Conservation (phyloP, 768 basidiomycete genomes). For the Suillus ampliporus region DNA sequence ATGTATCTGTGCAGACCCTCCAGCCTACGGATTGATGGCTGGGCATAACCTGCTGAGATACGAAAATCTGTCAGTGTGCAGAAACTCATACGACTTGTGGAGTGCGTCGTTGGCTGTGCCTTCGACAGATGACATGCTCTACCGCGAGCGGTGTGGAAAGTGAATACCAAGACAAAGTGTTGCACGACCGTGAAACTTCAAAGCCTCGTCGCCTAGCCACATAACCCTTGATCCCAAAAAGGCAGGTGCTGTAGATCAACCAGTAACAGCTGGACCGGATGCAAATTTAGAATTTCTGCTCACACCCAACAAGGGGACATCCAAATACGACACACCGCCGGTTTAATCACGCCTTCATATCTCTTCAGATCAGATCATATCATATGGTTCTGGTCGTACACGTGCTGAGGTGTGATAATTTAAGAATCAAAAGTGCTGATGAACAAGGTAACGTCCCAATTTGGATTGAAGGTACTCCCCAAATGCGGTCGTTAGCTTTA, state of each 20-base stretch:
- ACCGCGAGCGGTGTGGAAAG: background rate
- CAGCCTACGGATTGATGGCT: too few relatives aligned
- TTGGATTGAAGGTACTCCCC: constrained; percentile 29
- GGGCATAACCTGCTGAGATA: background rate
- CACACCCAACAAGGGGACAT: constrained; percentile 26
- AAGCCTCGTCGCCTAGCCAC: too few relatives aligned
- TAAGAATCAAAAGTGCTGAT: constrained; percentile 1
- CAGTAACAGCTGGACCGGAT: background rate
- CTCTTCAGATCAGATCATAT: too few relatives aligned
- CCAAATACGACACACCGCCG: constrained; percentile 20
- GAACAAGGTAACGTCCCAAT: constrained; percentile 37
- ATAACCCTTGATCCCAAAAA: constrained; percentile 21
- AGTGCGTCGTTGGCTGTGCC: background rate
- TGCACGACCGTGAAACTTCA: background rate
- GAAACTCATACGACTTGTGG: background rate
- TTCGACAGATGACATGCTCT: background rate
- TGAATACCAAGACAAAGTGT: background rate
- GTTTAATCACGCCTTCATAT: background rate
- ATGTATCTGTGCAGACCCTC: too few relatives aligned
- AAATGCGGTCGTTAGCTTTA: constrained; percentile 24
- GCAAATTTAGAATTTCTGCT: background rate
- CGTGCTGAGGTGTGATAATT: background rate
- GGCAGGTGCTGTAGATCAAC: constrained; percentile 21
- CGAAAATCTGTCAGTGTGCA: background rate
- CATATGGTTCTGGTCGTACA: background rate